phyloP scores from a whole-genome alignment of 441 rosid genomes.

The Geranium incanum region DNA sequence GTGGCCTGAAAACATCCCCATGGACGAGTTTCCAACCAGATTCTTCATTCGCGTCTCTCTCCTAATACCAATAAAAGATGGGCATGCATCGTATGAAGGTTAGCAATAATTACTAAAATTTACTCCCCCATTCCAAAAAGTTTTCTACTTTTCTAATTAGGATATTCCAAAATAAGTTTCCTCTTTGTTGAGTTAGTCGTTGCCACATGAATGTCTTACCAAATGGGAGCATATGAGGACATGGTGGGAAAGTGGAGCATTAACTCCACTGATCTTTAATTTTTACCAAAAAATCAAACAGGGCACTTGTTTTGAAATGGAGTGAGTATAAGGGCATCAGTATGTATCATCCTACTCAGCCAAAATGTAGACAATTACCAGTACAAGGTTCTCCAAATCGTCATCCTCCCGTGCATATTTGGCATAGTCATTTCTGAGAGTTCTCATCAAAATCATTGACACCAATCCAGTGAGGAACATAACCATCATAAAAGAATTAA shows the following conservation, averaged over 20 bases:
- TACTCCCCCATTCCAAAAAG: too few relatives aligned
- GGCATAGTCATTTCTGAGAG: slow-evolving; percentile 31
- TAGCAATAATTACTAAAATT: neutral
- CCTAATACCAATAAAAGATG: slow-evolving; percentile 34
- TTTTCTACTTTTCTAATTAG: too few relatives aligned
- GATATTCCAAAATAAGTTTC: neutral
- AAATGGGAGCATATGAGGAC: neutral
- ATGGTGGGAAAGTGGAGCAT: too few relatives aligned
- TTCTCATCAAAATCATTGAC: slow-evolving; percentile 89
- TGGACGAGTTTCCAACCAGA: slow-evolving; percentile 99
- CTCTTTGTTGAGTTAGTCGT: neutral
- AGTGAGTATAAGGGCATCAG: too few relatives aligned
- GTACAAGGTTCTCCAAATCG: slow-evolving; percentile 85
- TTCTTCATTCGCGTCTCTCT: slow-evolving; percentile 93
- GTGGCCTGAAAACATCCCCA: slow-evolving; percentile 90
- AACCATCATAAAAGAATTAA: slow-evolving; percentile 60
- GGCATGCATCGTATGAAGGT: too few relatives aligned
- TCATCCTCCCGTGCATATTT: slow-evolving; percentile 97
- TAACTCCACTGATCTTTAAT: too few relatives aligned
- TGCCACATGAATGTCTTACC: neutral
- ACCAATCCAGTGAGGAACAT: slow-evolving; percentile 96
- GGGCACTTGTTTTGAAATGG: neutral
- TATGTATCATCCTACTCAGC: too few relatives aligned
- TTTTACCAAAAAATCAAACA: neutral
- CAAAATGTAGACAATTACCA: neutral